A percentile compares a stretch with the other conserved stretches of the same genome.
Conservation (phyloP, 352 stramenopile species). For the Pythium vanterpoolii region DNA sequence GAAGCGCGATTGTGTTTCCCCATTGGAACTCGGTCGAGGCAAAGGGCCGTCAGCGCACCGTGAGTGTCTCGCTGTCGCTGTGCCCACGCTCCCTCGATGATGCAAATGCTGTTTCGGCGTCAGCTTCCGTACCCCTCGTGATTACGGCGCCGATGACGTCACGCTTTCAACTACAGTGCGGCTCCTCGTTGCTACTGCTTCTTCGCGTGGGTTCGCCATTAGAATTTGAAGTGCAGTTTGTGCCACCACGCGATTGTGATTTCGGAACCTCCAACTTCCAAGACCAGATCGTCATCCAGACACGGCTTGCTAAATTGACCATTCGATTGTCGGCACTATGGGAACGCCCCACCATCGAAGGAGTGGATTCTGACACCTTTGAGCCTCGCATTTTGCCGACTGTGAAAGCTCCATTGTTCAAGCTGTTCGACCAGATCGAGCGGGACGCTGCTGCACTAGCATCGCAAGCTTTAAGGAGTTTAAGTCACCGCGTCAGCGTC, state of each 20-base stretch:
- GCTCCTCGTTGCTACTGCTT: conserved; percentile 26
- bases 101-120: background rate
- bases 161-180: conserved; percentile 35
- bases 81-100: background rate
- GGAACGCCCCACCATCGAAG: background rate
- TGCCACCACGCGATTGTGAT: conserved; percentile 36
- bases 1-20: conserved; percentile 16
- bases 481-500: conserved; percentile 9
- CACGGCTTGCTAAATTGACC: conserved; percentile 42
- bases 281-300: conserved; percentile 63
- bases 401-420: conserved; percentile 48
- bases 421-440: conserved; percentile 56
- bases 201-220: conserved; percentile 14
- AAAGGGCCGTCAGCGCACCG: background rate
- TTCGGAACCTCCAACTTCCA: conserved; percentile 61
- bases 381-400: conserved; percentile 25
- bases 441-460: background rate
- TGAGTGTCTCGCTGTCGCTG: conserved; percentile 3
- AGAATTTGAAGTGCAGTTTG: conserved; percentile 40
- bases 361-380: conserved; percentile 19
- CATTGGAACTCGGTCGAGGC: conserved; percentile 24
- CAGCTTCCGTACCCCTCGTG: conserved; percentile 33
- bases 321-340: conserved; percentile 34
- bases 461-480: background rate
- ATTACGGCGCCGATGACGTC: conserved; percentile 45